A percentile compares a stretch with the other conserved stretches of the same genome.
These are phyloP conservation scores for Durio zibethinus DNA, from an alignment of 345 rosid genomes.

Conservation along the genomic window DNA sequence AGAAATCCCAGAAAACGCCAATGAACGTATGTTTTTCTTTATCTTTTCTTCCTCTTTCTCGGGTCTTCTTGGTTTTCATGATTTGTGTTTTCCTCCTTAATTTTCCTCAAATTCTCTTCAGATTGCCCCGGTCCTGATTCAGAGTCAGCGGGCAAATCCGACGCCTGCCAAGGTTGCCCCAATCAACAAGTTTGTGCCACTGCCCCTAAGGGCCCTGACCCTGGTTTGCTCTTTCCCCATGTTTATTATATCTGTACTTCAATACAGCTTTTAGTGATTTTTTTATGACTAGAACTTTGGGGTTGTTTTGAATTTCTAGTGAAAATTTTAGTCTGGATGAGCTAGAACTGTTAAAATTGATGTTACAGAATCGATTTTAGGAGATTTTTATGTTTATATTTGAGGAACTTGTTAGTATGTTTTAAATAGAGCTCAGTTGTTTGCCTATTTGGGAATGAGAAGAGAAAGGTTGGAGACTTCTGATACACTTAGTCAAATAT, in stretches of 20 bases:
- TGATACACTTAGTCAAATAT: background rate
- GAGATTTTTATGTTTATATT: background rate
- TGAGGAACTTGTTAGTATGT: background rate
- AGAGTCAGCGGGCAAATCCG: conserved; percentile 78
- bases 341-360: background rate
- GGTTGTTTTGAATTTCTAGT: background rate
- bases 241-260: too few relatives aligned
- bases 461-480: background rate
- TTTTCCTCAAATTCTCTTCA: conserved; percentile 13
- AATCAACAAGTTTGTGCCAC: conserved; percentile 86
- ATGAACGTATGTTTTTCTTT: conserved; percentile 39
- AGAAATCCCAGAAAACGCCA: conserved; percentile 64
- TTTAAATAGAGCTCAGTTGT: background rate
- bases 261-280: too few relatives aligned
- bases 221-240: conserved; percentile 43
- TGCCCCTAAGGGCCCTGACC: conserved; percentile 96
- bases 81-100: background rate
- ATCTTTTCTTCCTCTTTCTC: background rate
- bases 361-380: background rate
- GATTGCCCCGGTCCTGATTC: conserved; percentile 90
- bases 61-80: background rate
- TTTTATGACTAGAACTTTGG: background rate
- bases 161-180: conserved; percentile 85
- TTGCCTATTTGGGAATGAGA: background rate
- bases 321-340: background rate